Conservation (phyloP, 805 yeast genomes). For the Sugiyamaella qingdaonensis region DNA sequence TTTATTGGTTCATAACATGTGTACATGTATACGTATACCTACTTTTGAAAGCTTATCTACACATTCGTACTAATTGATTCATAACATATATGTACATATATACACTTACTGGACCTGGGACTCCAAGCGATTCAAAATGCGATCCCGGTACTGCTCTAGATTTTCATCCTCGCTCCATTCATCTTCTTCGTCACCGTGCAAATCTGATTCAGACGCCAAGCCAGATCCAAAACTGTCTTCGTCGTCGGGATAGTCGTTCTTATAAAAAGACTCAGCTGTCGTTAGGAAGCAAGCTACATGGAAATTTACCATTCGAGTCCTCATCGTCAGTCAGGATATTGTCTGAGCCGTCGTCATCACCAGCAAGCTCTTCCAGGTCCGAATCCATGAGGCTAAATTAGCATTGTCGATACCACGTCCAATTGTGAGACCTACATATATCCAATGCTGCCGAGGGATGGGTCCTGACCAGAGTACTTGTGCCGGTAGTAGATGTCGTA, state of each 20-base stretch:
- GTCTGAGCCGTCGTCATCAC: constrained; percentile 39
- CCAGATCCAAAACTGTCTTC: constrained; percentile 41
- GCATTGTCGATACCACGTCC: neutral
- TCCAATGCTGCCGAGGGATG: constrained; percentile 34
- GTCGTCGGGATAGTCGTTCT: constrained; percentile 93
- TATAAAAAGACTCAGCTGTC: constrained; percentile 79
- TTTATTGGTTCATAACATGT: too few relatives aligned
- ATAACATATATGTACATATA: too few relatives aligned
- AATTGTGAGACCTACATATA: constrained; percentile 25
- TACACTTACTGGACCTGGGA: neutral
- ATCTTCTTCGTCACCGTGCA: constrained; percentile 11
- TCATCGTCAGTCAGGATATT: constrained; percentile 33
- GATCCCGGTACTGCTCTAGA: constrained; percentile 22
- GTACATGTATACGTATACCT: too few relatives aligned
- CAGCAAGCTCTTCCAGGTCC: constrained; percentile 29
- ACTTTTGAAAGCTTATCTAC: too few relatives aligned
- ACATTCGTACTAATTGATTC: too few relatives aligned
- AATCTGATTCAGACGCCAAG: constrained; percentile 14
- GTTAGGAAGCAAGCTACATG: neutral
- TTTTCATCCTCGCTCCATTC: constrained; percentile 29
- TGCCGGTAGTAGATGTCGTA: constrained; percentile 83
- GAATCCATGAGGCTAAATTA: constrained; percentile 17
- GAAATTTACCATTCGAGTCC: constrained; percentile 34
- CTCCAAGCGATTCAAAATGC: constrained; percentile 19
- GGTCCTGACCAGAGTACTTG: constrained; percentile 41